A percentile compares a stretch with the other conserved stretches of the same genome.
Conservation (phyloP, 768 basidiomycete genomes). For the Hericium rajendrae region DNA sequence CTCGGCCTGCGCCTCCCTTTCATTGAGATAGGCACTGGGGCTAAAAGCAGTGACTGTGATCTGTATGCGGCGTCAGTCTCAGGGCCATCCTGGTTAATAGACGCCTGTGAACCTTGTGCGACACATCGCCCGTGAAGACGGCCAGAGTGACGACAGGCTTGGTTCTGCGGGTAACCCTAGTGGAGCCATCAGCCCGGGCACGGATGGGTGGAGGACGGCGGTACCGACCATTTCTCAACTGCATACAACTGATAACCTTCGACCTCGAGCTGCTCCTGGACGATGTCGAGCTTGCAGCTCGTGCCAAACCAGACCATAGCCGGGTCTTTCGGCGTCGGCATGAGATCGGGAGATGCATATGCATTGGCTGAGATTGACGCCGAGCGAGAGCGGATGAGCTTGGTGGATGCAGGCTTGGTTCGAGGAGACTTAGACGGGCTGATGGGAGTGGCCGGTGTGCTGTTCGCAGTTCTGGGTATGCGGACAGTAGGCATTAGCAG, state of each 20-base stretch:
- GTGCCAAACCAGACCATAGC: slow-evolving; percentile 33
- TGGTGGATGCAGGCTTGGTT: slow-evolving; percentile 2
- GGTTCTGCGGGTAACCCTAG: slow-evolving; percentile 59
- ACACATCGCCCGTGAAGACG: slow-evolving; percentile 69
- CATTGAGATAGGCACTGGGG: slow-evolving; percentile 32
- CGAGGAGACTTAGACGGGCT: slow-evolving; percentile 6
- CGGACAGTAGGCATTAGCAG: slow-evolving; percentile 15
- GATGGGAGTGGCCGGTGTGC: not conserved
- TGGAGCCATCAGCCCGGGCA: too few relatives aligned
- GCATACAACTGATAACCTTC: slow-evolving; percentile 75
- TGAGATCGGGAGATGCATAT: not conserved
- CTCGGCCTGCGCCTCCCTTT: slow-evolving; percentile 37
- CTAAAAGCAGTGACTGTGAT: slow-evolving; percentile 51
- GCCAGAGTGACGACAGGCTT: slow-evolving; percentile 51
- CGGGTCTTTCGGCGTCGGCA: not conserved
- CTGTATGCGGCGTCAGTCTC: slow-evolving; percentile 22
- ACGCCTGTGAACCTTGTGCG: slow-evolving; percentile 40
- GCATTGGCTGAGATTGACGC: slow-evolving; percentile 2
- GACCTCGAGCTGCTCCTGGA: slow-evolving; percentile 38
- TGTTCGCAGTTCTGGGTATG: not conserved
- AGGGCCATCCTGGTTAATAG: not conserved
- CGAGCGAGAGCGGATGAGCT: slow-evolving; percentile 9
- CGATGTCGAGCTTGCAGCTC: slow-evolving; percentile 39
- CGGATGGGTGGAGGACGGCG: not conserved
- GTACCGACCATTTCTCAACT: slow-evolving; percentile 68